Percentiles rank a stretch among this genome's conserved stretches.
phyloP scores from a whole-genome alignment of 2,329 filamentous ascomycete species.

The Eurotiales sp. region DNA sequence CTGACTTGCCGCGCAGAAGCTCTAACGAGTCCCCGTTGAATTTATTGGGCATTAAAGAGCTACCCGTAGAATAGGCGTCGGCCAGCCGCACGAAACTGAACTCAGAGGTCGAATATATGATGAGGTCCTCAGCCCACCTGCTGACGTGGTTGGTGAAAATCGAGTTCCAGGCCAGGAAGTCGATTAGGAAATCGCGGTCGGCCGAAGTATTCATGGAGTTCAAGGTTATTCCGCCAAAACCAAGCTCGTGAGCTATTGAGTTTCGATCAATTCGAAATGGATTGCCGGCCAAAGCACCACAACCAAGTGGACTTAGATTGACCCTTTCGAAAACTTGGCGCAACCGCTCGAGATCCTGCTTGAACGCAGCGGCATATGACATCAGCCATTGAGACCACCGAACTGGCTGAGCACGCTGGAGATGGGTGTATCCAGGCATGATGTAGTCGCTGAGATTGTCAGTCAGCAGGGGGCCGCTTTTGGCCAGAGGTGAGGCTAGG shows the following conservation, averaged over 20 bases:
- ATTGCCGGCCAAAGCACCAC: conserved; percentile 75
- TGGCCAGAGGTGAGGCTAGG: conserved; percentile 28
- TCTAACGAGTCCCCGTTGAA: conserved; percentile 70
- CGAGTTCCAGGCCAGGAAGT: conserved; percentile 73
- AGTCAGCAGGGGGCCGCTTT: not conserved
- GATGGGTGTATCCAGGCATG: conserved; percentile 85
- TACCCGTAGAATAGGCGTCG: conserved; percentile 76
- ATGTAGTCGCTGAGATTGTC: conserved; percentile 50
- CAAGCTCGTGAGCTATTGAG: conserved; percentile 73
- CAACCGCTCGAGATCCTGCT: conserved; percentile 70
- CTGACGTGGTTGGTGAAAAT: conserved; percentile 75
- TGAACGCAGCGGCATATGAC: conserved; percentile 68
- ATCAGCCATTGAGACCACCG: conserved; percentile 80
- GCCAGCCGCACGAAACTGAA: conserved; percentile 76
- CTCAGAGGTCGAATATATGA: conserved; percentile 73
- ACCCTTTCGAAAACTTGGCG: conserved; percentile 68
- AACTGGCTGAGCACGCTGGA: conserved; percentile 77
- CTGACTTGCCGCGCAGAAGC: conserved; percentile 70
- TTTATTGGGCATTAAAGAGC: conserved; percentile 77
- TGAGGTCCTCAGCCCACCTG: conserved; percentile 79
- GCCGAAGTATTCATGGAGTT: conserved; percentile 74
- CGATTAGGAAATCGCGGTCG: conserved; percentile 78
- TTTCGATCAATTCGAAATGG: conserved; percentile 74
- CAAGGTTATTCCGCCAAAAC: conserved; percentile 69
- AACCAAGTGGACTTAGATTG: conserved; percentile 67